Percentiles rank a stretch among this genome's conserved stretches.
These are phyloP conservation scores for Petunia hybrid DNA, from an alignment of 305 asterid genomes.

Conservation along the genomic window DNA sequence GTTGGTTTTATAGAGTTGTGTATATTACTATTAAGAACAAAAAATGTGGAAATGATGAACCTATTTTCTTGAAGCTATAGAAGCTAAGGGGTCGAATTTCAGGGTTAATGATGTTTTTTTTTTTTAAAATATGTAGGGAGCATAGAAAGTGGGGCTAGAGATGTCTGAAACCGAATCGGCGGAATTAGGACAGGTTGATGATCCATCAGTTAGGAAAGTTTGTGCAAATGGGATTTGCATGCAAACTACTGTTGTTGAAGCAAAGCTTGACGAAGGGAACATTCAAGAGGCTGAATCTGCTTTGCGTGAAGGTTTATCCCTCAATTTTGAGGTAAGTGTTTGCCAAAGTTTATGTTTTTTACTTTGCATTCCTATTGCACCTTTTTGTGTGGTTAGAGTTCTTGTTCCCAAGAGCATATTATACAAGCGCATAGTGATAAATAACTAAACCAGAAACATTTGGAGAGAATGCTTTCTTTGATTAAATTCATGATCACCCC, in stretches of 20 bases:
- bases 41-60: too few species aligned
- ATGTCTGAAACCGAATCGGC: slow-evolving; percentile 74
- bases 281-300: slow-evolving; percentile 98
- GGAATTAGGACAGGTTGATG: slow-evolving; percentile 53
- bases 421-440: slow-evolving; percentile 18
- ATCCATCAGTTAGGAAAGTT: slow-evolving; percentile 67
- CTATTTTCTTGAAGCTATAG: slow-evolving; percentile 2
- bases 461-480: background rate
- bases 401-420: background rate
- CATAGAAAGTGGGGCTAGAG: slow-evolving; percentile 42
- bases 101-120: slow-evolving; percentile 52
- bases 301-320: slow-evolving; percentile 88
- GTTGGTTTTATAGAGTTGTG: too few species aligned
- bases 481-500: background rate
- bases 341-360: background rate
- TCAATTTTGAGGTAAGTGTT: slow-evolving; percentile 82
- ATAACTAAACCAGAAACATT: background rate
- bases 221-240: slow-evolving; percentile 81
- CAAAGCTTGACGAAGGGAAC: slow-evolving; percentile 91
- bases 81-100: slow-evolving; percentile 36
- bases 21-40: too few species aligned
- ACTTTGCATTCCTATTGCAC: slow-evolving; percentile 9
- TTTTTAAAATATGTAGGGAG: slow-evolving; percentile 36
- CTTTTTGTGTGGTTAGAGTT: background rate
- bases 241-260: slow-evolving; percentile 76